Conservation (phyloP, 2,329 filamentous ascomycete genomes). For the Cladosporium austrohemisphaericum region DNA sequence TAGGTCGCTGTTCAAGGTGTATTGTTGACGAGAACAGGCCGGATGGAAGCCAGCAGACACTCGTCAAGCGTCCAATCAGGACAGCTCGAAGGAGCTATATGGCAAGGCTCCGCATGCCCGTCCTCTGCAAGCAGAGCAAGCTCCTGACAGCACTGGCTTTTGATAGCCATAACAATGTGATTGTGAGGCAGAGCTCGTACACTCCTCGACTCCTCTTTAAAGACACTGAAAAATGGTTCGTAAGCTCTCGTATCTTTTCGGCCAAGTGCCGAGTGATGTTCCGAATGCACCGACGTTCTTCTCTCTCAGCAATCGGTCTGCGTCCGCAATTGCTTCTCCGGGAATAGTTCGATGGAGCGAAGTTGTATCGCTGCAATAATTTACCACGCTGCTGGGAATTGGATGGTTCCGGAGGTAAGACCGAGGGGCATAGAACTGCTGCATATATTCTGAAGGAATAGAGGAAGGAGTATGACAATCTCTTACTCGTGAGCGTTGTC, state of each 20-base stretch:
- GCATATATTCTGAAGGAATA: not conserved
- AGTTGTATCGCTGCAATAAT: slow-evolving; percentile 1
- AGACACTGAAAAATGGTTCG: not conserved
- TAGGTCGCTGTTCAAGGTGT: not conserved
- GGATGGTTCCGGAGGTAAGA: not conserved
- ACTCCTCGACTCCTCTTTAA: not conserved
- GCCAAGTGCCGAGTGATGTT: not conserved
- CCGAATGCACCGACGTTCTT: not conserved
- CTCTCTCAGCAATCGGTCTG: not conserved
- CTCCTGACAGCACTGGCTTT: too few relatives aligned
- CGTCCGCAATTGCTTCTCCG: not conserved
- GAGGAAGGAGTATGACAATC: not conserved
- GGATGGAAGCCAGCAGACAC: not conserved
- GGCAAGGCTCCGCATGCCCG: not conserved
- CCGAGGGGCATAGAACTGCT: not conserved
- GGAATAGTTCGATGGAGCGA: not conserved
- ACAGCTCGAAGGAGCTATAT: too few relatives aligned
- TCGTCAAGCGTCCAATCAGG: not conserved
- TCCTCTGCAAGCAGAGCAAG: too few relatives aligned
- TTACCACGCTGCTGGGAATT: slow-evolving; percentile 5
- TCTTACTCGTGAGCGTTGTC: not conserved
- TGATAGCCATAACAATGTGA: too few relatives aligned
- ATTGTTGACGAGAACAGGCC: slow-evolving; percentile 8
- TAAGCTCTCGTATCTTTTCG: not conserved
- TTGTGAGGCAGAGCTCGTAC: too few relatives aligned